Evolutionary conservation across 2,329 filamentous ascomycete species (phyloP).

Genomic region (Pestalotiopsis sp.): DNA sequence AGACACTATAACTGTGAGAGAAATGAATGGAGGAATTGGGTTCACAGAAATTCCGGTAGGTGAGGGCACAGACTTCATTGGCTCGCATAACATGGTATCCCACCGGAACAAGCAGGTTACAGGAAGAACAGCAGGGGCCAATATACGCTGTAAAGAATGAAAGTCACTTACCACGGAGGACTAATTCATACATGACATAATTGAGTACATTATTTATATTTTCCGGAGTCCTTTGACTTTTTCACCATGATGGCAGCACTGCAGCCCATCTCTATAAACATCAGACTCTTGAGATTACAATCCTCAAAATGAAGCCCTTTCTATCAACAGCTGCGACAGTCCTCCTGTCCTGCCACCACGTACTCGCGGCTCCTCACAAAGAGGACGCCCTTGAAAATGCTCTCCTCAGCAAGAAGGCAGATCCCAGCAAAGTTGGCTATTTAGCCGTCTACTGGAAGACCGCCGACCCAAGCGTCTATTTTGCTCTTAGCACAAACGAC

Average conservation of each 20-base stretch:
- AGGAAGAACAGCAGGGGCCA: no score
- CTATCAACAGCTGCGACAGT: neutral
- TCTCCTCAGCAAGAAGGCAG: neutral
- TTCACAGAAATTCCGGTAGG: no score
- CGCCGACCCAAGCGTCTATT: neutral
- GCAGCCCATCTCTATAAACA: neutral
- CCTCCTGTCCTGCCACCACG: neutral
- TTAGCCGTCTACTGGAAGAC: slow-evolving; percentile 4
- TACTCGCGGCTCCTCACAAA: neutral
- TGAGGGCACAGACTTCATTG: no score
- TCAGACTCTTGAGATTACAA: neutral
- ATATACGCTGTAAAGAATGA: no score
- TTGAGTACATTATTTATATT: neutral
- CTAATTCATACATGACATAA: neutral
- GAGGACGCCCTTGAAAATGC: neutral
- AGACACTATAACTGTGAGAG: no score
- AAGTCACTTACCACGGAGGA: no score
- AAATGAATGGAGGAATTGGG: no score
- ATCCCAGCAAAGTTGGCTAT: slow-evolving; percentile 1
- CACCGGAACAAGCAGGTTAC: no score
- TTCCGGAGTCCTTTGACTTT: neutral
- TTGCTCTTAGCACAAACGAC: neutral
- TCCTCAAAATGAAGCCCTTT: neutral
- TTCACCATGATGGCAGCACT: neutral
- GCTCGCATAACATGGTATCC: no score